Evolutionary conservation across 2,329 filamentous ascomycete genomes (phyloP).

Genomic region (Colletotrichum salicis): DNA sequence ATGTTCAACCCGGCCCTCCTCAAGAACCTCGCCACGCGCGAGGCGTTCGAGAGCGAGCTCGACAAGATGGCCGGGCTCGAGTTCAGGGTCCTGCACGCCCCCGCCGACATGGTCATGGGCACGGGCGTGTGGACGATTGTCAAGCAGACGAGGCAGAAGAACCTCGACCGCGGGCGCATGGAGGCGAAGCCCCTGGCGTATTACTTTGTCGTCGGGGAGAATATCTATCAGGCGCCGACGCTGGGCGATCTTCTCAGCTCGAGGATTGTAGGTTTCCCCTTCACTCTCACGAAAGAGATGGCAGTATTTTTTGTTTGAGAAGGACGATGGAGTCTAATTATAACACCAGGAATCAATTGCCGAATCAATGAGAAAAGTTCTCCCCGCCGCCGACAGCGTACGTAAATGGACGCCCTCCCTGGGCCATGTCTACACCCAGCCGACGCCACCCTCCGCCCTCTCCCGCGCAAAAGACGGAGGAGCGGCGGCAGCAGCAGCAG

Average conservation of each 20-base stretch:
- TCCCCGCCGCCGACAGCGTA: constrained; percentile 61
- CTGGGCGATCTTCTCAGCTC: constrained; percentile 69
- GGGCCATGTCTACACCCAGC: constrained; percentile 62
- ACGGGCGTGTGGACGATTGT: constrained; percentile 77
- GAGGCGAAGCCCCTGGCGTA: constrained; percentile 68
- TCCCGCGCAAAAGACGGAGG: constrained; percentile 48
- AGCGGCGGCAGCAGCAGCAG: constrained; percentile 34
- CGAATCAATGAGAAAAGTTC: constrained; percentile 61
- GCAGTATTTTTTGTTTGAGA: too few relatives aligned
- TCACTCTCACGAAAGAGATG: not conserved
- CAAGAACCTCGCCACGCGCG: constrained; percentile 67
- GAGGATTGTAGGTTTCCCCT: constrained; percentile 59
- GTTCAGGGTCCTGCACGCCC: constrained; percentile 73
- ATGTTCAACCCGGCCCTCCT: constrained; percentile 69
- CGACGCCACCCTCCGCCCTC: constrained; percentile 39
- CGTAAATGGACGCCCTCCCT: constrained; percentile 65
- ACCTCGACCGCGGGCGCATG: constrained; percentile 61
- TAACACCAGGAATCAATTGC: constrained; percentile 32
- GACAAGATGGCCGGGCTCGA: constrained; percentile 74
- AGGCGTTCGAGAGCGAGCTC: constrained; percentile 71
- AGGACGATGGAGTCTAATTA: not conserved
- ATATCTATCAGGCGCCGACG: constrained; percentile 74
- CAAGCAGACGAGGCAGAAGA: constrained; percentile 73
- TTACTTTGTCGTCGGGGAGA: constrained; percentile 74
- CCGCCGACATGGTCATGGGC: constrained; percentile 71